Evolutionary conservation across 2,329 filamentous ascomycete species (phyloP), one percentile per base, ranked within the genome.

Genomic region (Colletotrichum caudatum): DNA sequence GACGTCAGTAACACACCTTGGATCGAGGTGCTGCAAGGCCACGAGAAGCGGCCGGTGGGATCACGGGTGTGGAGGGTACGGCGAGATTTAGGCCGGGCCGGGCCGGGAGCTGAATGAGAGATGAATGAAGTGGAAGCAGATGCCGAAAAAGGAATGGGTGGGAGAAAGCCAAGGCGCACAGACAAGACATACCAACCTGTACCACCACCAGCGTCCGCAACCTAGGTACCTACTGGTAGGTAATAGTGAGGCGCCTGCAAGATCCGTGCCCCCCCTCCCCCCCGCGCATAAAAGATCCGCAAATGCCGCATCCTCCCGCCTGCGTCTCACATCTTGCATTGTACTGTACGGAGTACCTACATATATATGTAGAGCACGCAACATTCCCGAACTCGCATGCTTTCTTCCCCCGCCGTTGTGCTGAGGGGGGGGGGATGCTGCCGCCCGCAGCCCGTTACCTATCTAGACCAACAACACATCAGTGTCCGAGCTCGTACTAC

Each of bases 61-160:
- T 89, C 88, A 4, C 84, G 85, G 62, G 88, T 90, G 12, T 92
- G 89, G 89, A 85, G 89, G 73, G 90, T 92, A 14, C 84, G 90
- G 69, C 86, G 90, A 74, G 89, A 92, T 78, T 78, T 92, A 8
- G 90, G 90, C 11, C 82, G 83, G 51, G 78, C 75, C 29, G 67
- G 68, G 18, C 62, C 67, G 66, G 72, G 62, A 26, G 54, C 53
- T 23, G 69, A 72, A 6, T 72, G 35, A 69, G 20, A 35, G 20
- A 48, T n/a, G 51, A 44, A 44, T 20, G 44, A 46, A 35, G 29
- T 16, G 39, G 44, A 26, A 18, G 26, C 33, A 14, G 29, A 33
- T n/a, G 12, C 20, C 46, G 9, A 23, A 48, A 23, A 48, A 20
- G 48, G 12, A n/a, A 8, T 12, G 48, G 20, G 26, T 33, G 20